Conservation (phyloP, 768 basidiomycete species). For the Neoboletus magnificus region DNA sequence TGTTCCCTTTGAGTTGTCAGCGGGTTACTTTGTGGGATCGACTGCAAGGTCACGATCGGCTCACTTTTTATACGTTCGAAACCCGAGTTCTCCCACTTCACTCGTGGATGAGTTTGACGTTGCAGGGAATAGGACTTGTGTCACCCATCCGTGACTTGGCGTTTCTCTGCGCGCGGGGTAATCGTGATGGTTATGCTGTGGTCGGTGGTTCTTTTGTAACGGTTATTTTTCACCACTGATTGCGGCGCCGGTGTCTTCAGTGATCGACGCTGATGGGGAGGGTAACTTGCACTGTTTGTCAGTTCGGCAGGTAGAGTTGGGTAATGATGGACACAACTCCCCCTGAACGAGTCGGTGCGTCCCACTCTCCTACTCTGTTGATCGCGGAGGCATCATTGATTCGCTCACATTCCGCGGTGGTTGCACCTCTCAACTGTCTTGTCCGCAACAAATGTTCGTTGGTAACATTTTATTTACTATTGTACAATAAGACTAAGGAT, state of each 20-base stretch:
- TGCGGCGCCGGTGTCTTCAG: neutral
- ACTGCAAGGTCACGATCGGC: neutral
- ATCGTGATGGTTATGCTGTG: neutral
- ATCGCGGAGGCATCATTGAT: neutral
- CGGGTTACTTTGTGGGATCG: too few species aligned
- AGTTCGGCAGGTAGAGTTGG: too few species aligned
- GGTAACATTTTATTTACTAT: conserved; percentile 5
- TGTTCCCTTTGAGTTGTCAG: too few species aligned
- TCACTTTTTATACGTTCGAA: neutral
- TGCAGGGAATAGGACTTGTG: neutral
- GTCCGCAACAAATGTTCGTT: neutral
- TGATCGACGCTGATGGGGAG: neutral
- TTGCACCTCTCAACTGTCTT: neutral
- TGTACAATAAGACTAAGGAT: conserved; percentile 1
- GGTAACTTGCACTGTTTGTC: neutral
- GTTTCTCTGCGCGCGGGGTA: neutral
- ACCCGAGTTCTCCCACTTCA: neutral
- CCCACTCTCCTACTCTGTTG: neutral
- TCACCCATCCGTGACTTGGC: neutral
- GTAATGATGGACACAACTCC: too few species aligned
- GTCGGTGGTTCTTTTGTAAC: neutral
- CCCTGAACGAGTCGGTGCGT: neutral
- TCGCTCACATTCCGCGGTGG: neutral
- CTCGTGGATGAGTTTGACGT: neutral
- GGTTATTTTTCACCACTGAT: neutral